phyloP scores from a whole-genome alignment of 192 early-diverging fungal genomes.

The Entomortierella chlamydospora region DNA sequence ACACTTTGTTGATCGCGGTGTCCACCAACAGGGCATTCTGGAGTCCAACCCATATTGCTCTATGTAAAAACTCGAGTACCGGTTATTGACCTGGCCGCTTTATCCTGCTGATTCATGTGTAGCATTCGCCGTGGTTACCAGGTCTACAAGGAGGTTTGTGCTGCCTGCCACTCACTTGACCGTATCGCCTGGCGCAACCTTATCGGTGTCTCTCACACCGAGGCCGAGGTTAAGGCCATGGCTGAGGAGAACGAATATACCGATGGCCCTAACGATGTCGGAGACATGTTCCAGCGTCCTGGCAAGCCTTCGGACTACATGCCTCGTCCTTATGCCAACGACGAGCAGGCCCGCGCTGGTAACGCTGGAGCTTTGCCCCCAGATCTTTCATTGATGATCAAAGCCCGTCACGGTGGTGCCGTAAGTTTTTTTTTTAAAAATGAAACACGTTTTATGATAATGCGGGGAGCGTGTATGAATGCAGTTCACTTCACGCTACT shows the following conservation, averaged over 20 bases:
- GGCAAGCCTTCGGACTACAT: conserved; percentile 95
- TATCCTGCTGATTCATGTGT: neutral
- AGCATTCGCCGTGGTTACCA: conserved; percentile 98
- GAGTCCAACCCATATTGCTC: no score
- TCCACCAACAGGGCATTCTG: no score
- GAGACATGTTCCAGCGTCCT: conserved; percentile 92
- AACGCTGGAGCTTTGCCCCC: conserved; percentile 97
- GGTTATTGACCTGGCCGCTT: neutral
- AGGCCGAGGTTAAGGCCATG: conserved; percentile 93
- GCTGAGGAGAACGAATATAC: conserved; percentile 91
- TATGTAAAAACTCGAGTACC: neutral
- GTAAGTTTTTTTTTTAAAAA: conserved; percentile 53
- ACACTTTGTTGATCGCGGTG: no score
- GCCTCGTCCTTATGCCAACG: conserved; percentile 93
- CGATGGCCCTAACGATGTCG: conserved; percentile 93
- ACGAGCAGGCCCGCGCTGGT: conserved; percentile 95
- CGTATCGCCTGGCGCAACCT: conserved; percentile 95
- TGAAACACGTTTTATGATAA: neutral
- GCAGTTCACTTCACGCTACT: no score
- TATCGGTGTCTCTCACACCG: conserved; percentile 93
- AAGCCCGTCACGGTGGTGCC: conserved; percentile 94
- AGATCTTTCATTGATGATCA: conserved; percentile 94
- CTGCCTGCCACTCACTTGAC: conserved; percentile 96
- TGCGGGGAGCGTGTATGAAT: no score
- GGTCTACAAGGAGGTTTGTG: conserved; percentile 98